phyloP scores from a whole-genome alignment of 1,284 basidiomycete genomes.

The Trametes hirsuta region DNA sequence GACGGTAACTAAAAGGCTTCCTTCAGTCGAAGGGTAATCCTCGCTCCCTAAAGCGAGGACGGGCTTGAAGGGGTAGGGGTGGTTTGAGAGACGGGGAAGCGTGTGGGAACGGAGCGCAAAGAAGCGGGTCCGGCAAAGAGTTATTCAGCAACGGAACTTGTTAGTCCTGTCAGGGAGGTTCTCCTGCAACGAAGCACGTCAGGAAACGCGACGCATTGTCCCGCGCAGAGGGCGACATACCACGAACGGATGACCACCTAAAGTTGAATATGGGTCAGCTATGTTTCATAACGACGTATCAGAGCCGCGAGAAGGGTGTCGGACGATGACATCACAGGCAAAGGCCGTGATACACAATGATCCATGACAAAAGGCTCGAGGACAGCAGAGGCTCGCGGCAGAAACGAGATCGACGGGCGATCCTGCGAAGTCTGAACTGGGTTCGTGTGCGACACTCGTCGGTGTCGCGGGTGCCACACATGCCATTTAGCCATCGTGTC shows the following conservation, averaged over 20 bases:
- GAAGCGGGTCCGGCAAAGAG: slow-evolving; percentile 22
- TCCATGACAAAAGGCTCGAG: background rate
- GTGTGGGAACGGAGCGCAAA: slow-evolving; percentile 23
- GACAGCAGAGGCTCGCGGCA: slow-evolving; percentile 2
- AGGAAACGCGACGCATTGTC: slow-evolving; percentile 10
- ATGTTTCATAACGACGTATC: slow-evolving; percentile 1
- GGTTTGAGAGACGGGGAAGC: slow-evolving; percentile 22
- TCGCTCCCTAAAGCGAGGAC: slow-evolving; percentile 73
- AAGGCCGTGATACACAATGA: background rate
- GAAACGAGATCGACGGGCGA: slow-evolving; percentile 6
- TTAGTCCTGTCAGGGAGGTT: slow-evolving; percentile 74
- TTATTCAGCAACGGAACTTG: slow-evolving; percentile 18
- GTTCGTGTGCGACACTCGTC: background rate
- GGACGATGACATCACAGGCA: slow-evolving; percentile 6
- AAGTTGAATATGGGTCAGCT: slow-evolving; percentile 15
- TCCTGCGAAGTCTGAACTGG: background rate
- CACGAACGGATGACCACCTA: slow-evolving; percentile 83
- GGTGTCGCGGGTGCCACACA: background rate
- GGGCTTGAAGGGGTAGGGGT: slow-evolving; percentile 45
- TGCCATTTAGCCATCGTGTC: background rate
- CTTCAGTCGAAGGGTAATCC: slow-evolving; percentile 65
- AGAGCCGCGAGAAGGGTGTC: slow-evolving; percentile 7
- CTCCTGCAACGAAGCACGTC: slow-evolving; percentile 48
- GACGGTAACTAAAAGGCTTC: slow-evolving; percentile 53
- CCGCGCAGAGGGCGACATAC: slow-evolving; percentile 42